phyloP scores from a whole-genome alignment of 805 yeast genomes.

The Wickerhamiella allomyrinae region DNA sequence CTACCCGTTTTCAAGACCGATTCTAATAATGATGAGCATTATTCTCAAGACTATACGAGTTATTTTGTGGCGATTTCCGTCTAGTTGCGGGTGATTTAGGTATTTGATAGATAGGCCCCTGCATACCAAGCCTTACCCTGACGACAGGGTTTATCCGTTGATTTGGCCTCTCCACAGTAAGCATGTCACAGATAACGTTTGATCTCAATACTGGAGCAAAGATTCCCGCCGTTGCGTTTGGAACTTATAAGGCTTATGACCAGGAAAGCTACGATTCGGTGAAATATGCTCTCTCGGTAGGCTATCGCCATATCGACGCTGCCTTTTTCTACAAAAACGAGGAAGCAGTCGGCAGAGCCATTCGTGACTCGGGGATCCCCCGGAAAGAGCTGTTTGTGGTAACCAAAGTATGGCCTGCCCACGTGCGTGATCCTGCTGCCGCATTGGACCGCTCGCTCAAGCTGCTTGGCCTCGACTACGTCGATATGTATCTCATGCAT shows the following conservation, averaged over 20 bases:
- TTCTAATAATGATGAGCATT: no score
- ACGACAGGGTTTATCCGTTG: no score
- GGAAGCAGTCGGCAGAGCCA: conserved; percentile 38
- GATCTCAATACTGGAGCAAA: conserved; percentile 41
- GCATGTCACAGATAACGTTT: conserved; percentile 5
- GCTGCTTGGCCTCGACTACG: conserved; percentile 56
- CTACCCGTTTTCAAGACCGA: no score
- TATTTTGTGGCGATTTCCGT: no score
- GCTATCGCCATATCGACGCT: conserved; percentile 67
- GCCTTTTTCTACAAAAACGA: conserved; percentile 61
- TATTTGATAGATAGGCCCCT: no score
- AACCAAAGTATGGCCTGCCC: conserved; percentile 41
- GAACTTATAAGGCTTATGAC: conserved; percentile 54
- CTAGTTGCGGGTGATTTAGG: no score
- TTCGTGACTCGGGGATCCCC: conserved; percentile 30
- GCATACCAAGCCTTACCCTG: no score
- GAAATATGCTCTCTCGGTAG: conserved; percentile 40
- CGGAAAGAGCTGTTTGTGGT: conserved; percentile 55
- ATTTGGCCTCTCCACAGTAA: no score
- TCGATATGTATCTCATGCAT: conserved; percentile 66
- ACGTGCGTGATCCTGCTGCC: conserved; percentile 29
- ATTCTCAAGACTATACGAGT: no score
- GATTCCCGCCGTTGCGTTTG: conserved; percentile 59
- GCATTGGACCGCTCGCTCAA: conserved; percentile 46
- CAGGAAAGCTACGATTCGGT: conserved; percentile 45